A percentile compares a stretch with the other conserved stretches of the same genome.
Evolutionary conservation across 345 rosid species (phyloP).

Genomic region (Salix caprea): DNA sequence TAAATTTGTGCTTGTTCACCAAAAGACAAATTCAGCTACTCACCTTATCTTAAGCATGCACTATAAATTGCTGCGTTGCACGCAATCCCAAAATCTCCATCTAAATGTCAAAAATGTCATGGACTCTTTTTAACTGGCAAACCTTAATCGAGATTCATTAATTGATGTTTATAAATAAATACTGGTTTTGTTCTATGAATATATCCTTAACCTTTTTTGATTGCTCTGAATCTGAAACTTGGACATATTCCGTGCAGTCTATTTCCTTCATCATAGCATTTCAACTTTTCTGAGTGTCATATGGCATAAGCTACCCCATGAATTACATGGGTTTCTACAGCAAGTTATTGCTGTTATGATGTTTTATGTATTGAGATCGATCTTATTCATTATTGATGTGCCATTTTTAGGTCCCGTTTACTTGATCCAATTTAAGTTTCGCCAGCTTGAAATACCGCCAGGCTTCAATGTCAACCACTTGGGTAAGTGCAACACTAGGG

Average conservation of each 20-base stretch:
- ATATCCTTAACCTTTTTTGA: no score
- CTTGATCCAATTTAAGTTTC: slow-evolving; percentile 87
- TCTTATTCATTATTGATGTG: neutral
- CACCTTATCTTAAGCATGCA: neutral
- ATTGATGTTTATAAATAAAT: neutral
- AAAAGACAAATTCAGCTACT: neutral
- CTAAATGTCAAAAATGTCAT: neutral
- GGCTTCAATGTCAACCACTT: slow-evolving; percentile 68
- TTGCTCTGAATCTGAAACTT: no score
- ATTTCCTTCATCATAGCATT: neutral
- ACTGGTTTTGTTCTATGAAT: neutral
- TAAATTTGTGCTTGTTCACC: neutral
- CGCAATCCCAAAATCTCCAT: neutral
- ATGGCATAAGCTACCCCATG: neutral
- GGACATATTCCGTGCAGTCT: neutral
- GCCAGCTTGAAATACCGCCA: slow-evolving; percentile 89
- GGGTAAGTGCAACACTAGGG: slow-evolving; percentile 40
- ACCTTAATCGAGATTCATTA: neutral
- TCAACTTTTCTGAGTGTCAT: neutral
- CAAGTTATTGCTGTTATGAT: neutral
- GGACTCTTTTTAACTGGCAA: neutral
- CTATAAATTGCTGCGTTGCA: neutral
- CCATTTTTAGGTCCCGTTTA: slow-evolving; percentile 62
- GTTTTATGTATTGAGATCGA: slow-evolving; percentile 1
- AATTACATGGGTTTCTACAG: no score